phyloP scores from a whole-genome alignment of 208 protist genomes.

The Trypanosoma boissoni region DNA sequence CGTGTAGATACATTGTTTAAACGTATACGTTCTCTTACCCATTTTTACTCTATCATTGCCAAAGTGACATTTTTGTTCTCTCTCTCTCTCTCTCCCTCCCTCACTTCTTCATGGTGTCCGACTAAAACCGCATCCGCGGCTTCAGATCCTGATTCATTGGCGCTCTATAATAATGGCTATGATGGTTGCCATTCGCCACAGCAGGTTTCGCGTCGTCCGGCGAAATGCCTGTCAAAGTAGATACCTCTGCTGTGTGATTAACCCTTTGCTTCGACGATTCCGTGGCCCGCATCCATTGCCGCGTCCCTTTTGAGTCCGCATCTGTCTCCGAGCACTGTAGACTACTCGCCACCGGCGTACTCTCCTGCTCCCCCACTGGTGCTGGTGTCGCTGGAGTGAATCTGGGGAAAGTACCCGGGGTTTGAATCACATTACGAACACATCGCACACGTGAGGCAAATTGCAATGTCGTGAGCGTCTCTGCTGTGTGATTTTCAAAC shows the following conservation, averaged over 20 bases:
- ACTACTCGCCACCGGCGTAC: no score
- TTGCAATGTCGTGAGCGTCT: constrained; percentile 23
- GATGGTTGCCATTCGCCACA: neutral
- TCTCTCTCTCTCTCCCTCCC: neutral
- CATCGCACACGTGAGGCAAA: constrained; percentile 26
- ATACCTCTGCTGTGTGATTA: neutral
- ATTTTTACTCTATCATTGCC: no score
- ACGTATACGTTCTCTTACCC: no score
- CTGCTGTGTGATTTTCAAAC: constrained; percentile 23
- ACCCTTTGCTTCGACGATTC: constrained; percentile 7
- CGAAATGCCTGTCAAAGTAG: neutral
- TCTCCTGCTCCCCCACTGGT: neutral
- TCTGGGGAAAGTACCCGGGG: neutral
- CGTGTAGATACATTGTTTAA: no score
- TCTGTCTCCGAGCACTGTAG: neutral
- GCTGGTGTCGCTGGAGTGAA: neutral
- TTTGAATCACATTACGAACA: constrained; percentile 19
- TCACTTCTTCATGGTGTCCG: neutral
- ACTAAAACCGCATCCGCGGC: constrained; percentile 18
- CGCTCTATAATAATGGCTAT: neutral
- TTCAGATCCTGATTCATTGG: neutral
- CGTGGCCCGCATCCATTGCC: constrained; percentile 17
- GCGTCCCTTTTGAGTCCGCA: neutral
- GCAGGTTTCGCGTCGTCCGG: neutral
- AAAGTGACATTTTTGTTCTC: neutral